Percentiles rank a stretch among this genome's conserved stretches.
These are phyloP conservation scores for Phlyctochytrium planicorne DNA, from an alignment of 192 early-diverging fungal genomes.

Conservation along the genomic window DNA sequence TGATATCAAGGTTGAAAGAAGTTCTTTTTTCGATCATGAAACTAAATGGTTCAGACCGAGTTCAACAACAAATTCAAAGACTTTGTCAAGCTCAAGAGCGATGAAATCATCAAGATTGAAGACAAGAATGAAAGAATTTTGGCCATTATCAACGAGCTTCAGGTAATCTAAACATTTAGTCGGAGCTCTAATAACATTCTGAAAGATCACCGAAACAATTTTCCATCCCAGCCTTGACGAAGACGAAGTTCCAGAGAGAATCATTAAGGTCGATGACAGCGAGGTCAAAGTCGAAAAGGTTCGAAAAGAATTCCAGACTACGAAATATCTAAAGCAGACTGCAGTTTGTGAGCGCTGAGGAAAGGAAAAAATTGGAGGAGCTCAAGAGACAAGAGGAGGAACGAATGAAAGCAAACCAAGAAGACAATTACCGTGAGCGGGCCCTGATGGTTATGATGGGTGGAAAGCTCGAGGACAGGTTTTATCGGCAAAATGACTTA, in stretches of 20 bases:
- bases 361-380: conserved; percentile 39
- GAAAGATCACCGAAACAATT: conserved; percentile 44
- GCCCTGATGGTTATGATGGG: conserved; percentile 62
- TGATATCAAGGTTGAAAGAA: conserved; percentile 45
- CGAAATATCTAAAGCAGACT: conserved; percentile 23
- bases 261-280: conserved; percentile 50
- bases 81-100: conserved; percentile 42
- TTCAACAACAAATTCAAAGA: conserved; percentile 55
- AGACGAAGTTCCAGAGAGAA: conserved; percentile 58
- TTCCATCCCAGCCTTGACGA: conserved; percentile 50
- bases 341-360: conserved; percentile 59
- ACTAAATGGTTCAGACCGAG: conserved; percentile 18
- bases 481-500: conserved; percentile 3
- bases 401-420: conserved; percentile 31
- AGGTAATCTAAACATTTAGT: conserved; percentile 17
- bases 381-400: conserved; percentile 47
- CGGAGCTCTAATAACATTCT: too few relatives aligned
- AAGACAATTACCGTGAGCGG: conserved; percentile 55
- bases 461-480: conserved; percentile 54
- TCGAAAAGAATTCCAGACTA: neutral
- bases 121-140: conserved; percentile 58
- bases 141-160: conserved; percentile 48
- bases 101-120: conserved; percentile 58
- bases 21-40: neutral
- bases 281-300: conserved; percentile 59